phyloP scores from a whole-genome alignment of 441 rosid species.

The Euphorbia celastroides region DNA sequence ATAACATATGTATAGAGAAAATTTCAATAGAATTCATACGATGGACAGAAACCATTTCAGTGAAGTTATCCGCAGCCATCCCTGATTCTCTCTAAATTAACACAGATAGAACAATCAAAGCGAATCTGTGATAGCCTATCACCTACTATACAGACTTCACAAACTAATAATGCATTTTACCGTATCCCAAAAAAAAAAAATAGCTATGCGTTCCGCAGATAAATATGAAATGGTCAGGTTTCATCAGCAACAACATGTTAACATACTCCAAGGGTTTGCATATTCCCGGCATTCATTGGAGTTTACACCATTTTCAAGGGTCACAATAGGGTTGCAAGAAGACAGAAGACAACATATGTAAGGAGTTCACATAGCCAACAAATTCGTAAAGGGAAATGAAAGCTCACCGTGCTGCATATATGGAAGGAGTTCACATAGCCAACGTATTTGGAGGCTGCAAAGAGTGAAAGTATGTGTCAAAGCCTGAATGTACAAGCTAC shows the following conservation, averaged over 20 bases:
- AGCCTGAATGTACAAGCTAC: not conserved
- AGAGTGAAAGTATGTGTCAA: conserved; percentile 19
- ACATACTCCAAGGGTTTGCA: not conserved
- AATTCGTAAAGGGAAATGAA: not conserved
- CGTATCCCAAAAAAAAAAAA: not conserved
- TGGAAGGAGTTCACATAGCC: conserved; percentile 88
- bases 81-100: not conserved
- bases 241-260: not conserved
- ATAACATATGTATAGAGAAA: not conserved
- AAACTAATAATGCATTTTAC: not conserved
- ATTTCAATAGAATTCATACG: not conserved
- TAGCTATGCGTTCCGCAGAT: not conserved
- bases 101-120: not conserved
- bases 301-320: not conserved
- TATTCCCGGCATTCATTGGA: not conserved
- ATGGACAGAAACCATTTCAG: not conserved
- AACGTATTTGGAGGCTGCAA: conserved; percentile 93
- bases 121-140: not conserved
- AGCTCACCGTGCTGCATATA: conserved; percentile 88
- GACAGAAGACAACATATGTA: too few relatives aligned
- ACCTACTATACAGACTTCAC: not conserved
- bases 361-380: too few relatives aligned
- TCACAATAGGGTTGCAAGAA: not conserved
- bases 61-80: not conserved
- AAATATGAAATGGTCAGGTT: not conserved